These are phyloP conservation scores for Boechera retrofracta DNA, from an alignment of 345 rosid genomes.

Conservation along the genomic window DNA sequence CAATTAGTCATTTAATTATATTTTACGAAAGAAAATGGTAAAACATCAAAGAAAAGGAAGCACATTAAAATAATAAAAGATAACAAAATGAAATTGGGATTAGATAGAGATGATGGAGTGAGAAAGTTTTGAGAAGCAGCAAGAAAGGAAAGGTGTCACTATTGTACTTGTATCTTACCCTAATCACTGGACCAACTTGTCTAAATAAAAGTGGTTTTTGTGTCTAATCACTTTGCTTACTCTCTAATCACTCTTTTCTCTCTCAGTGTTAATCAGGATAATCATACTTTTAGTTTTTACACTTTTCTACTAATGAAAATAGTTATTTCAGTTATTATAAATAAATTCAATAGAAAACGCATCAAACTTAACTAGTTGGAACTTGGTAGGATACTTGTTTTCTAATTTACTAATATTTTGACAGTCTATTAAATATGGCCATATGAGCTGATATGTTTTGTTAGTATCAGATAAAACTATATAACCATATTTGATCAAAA, in stretches of 20 bases:
- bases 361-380: slow-evolving; percentile 12
- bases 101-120: slow-evolving; percentile 7
- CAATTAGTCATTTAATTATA: not conserved
- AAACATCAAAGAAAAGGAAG: not conserved
- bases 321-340: not conserved
- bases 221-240: slow-evolving; percentile 45
- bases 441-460: too few relatives aligned
- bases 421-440: not conserved
- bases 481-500: too few relatives aligned
- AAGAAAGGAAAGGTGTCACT: slow-evolving; percentile 43
- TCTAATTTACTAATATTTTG: not conserved
- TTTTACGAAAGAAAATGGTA: not conserved
- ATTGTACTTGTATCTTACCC: slow-evolving; percentile 27
- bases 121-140: slow-evolving; percentile 30
- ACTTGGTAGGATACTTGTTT: slow-evolving; percentile 4
- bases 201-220: slow-evolving; percentile 35
- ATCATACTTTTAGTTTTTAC: slow-evolving; percentile 15
- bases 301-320: slow-evolving; percentile 4
- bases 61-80: not conserved
- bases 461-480: too few relatives aligned
- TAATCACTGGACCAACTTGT: slow-evolving; percentile 37
- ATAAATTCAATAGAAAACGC: not conserved
- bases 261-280: slow-evolving; percentile 28
- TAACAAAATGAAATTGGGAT: not conserved
- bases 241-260: slow-evolving; percentile 39